These are phyloP conservation scores for Ceratobasidium papillatum DNA, from an alignment of 1,284 basidiomycete species.

Conservation along the genomic window DNA sequence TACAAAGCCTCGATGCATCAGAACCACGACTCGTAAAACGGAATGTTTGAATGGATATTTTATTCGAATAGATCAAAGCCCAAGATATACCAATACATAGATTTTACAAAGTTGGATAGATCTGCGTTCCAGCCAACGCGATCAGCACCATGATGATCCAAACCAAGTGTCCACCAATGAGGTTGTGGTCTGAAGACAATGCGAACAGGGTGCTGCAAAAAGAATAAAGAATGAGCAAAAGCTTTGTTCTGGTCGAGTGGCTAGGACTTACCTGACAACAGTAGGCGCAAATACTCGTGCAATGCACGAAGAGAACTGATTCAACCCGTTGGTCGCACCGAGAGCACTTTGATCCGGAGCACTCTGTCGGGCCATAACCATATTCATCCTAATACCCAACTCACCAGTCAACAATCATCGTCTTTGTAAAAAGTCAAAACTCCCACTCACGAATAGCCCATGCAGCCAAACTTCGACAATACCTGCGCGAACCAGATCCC, in stretches of 20 bases:
- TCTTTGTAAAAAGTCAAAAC: neutral
- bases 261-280: neutral
- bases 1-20: no score
- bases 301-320: constrained; percentile 35
- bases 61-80: neutral
- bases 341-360: constrained; percentile 30
- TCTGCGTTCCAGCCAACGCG: constrained; percentile 21
- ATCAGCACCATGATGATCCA: constrained; percentile 39
- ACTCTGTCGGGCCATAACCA: constrained; percentile 21
- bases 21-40: neutral
- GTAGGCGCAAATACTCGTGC: constrained; percentile 28
- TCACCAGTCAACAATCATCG: neutral
- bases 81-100: neutral
- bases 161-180: constrained; percentile 41
- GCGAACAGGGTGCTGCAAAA: constrained; percentile 42
- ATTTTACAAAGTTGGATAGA: constrained; percentile 8
- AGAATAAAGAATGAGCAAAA: neutral
- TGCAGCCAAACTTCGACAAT: constrained; percentile 30
- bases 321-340: constrained; percentile 43
- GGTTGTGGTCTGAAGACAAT: constrained; percentile 40
- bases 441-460: constrained; percentile 17
- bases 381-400: constrained; percentile 6
- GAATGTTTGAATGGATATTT: neutral
- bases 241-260: neutral
- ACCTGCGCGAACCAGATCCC: constrained; percentile 22